Conservation (phyloP, 2,329 filamentous ascomycete species). For the Xylariales sp. region DNA sequence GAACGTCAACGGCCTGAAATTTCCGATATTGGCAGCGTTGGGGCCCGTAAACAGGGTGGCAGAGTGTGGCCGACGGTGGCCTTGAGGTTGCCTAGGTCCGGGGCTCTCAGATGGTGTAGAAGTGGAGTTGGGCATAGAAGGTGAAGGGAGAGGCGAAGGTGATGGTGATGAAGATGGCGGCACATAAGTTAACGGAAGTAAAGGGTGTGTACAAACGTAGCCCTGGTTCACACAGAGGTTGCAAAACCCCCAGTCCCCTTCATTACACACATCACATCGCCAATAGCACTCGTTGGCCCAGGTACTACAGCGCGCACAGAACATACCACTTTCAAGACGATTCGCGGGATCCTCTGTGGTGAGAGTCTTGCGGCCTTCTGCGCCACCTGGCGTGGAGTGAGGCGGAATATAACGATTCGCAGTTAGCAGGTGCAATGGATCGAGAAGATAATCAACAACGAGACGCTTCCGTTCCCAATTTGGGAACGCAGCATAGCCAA, state of each 20-base stretch:
- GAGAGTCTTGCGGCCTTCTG: constrained; percentile 66
- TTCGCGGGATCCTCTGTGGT: constrained; percentile 75
- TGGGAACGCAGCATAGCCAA: constrained; percentile 76
- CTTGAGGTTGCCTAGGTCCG: constrained; percentile 16
- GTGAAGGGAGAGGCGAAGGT: constrained; percentile 41
- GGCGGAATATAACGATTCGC: constrained; percentile 68
- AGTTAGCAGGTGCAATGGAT: constrained; percentile 68
- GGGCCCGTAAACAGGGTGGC: constrained; percentile 62
- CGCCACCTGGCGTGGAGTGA: constrained; percentile 60
- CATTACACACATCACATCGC: constrained; percentile 88
- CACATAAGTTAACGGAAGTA: constrained; percentile 79
- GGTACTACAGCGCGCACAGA: constrained; percentile 80
- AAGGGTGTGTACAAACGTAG: constrained; percentile 80
- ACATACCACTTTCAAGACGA: constrained; percentile 81
- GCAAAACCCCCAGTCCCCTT: constrained; percentile 96
- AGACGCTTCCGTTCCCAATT: constrained; percentile 70
- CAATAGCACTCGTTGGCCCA: constrained; percentile 88
- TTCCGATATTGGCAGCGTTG: constrained; percentile 59
- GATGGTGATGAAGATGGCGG: constrained; percentile 48
- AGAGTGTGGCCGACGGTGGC: constrained; percentile 54
- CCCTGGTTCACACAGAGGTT: constrained; percentile 87
- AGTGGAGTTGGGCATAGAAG: constrained; percentile 41
- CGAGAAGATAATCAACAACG: constrained; percentile 52
- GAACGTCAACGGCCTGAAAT: constrained; percentile 77
- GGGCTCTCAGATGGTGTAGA: constrained; percentile 52